Evolutionary conservation across 306 rosid species (phyloP).

Genomic region (Albizia julibrissin): DNA sequence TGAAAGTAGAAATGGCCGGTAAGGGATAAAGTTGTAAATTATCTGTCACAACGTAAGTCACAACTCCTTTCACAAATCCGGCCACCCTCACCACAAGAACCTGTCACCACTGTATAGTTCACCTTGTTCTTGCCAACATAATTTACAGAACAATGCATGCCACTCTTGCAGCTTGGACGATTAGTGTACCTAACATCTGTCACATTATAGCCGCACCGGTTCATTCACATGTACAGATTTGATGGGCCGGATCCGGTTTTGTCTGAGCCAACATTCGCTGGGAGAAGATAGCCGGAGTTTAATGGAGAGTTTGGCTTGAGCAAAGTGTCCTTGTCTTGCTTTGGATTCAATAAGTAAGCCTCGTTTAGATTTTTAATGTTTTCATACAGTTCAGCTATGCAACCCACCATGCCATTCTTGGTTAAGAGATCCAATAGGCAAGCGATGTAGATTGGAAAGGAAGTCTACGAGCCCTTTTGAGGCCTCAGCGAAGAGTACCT

Average conservation of each 20-base stretch:
- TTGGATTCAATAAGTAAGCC: neutral
- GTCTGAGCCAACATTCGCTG: too few species aligned
- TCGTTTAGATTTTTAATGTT: neutral
- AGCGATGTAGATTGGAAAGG: slow-evolving; percentile 35
- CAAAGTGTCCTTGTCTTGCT: neutral
- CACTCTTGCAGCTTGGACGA: neutral
- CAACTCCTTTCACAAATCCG: slow-evolving; percentile 35
- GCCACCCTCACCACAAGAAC: slow-evolving; percentile 16
- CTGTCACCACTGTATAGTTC: neutral
- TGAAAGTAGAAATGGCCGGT: slow-evolving; percentile 40
- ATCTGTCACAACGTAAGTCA: slow-evolving; percentile 49
- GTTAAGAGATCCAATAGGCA: slow-evolving; percentile 32
- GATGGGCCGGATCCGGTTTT: too few species aligned
- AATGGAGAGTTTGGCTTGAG: neutral
- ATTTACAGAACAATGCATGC: neutral
- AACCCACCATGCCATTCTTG: neutral
- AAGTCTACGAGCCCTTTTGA: slow-evolving; percentile 23
- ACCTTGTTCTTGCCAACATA: neutral
- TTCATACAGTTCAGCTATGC: neutral
- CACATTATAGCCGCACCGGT: neutral
- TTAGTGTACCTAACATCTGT: too few species aligned
- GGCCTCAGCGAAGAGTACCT: slow-evolving; percentile 31
- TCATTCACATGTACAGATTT: neutral
- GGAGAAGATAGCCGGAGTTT: neutral
- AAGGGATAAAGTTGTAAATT: slow-evolving; percentile 37